phyloP scores from a whole-genome alignment of 768 basidiomycete species.

The Termitomyces sp. region DNA sequence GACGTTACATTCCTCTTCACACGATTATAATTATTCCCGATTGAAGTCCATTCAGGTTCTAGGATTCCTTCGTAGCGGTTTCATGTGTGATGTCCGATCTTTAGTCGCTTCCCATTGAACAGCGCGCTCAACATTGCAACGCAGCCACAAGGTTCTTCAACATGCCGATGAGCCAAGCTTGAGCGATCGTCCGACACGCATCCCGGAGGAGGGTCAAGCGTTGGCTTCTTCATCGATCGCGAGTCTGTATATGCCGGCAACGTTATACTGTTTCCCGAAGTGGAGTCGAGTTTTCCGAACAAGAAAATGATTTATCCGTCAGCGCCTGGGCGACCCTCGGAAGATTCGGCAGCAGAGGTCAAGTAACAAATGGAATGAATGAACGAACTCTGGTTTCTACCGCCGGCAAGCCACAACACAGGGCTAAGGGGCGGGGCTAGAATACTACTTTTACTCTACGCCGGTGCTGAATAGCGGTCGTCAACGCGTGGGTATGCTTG shows the following conservation, averaged over 20 bases:
- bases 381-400: too few relatives aligned
- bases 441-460: too few relatives aligned
- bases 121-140: conserved; percentile 62
- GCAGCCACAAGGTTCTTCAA: conserved; percentile 39
- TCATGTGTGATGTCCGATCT: conserved; percentile 26
- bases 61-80: conserved; percentile 47
- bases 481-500: too few relatives aligned
- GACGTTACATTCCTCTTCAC: conserved; percentile 28
- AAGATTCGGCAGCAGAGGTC: conserved; percentile 56
- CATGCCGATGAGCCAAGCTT: conserved; percentile 72
- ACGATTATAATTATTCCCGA: conserved; percentile 58
- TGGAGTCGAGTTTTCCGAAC: conserved; percentile 26
- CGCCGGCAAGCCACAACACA: too few relatives aligned
- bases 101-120: conserved; percentile 58
- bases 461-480: too few relatives aligned
- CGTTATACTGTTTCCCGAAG: conserved; percentile 28
- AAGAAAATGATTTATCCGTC: conserved; percentile 31
- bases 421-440: too few relatives aligned
- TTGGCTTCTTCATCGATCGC: conserved; percentile 46
- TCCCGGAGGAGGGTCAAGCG: conserved; percentile 58
- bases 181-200: conserved; percentile 63
- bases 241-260: conserved; percentile 41
- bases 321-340: conserved; percentile 59
- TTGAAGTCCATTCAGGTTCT: conserved; percentile 55
- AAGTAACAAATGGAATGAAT: too few relatives aligned